These are phyloP conservation scores for Antarctomyces pellizariae DNA, from an alignment of 495 filamentous ascomycete genomes.

Conservation along the genomic window DNA sequence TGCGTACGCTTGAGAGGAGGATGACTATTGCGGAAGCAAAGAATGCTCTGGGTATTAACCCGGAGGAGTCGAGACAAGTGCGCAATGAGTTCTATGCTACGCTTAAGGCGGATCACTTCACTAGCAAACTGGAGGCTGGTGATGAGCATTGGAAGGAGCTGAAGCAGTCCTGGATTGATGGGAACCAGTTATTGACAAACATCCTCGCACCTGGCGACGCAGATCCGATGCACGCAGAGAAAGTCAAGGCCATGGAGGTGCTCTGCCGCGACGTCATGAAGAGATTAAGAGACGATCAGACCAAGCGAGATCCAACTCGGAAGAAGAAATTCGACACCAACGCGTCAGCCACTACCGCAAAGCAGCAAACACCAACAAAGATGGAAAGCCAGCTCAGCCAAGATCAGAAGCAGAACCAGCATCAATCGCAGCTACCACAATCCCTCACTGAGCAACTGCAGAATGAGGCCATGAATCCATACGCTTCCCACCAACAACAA, in stretches of 20 bases:
- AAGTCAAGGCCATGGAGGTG: constrained; percentile 41
- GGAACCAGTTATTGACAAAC: constrained; percentile 28
- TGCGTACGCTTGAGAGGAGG: constrained; percentile 34
- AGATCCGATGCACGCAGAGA: constrained; percentile 30
- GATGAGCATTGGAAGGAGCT: constrained; percentile 48
- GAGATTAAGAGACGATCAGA: constrained; percentile 42
- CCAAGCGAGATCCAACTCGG: constrained; percentile 28
- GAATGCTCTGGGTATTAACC: constrained; percentile 46
- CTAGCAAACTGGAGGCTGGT: constrained; percentile 48
- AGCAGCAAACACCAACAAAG: not conserved
- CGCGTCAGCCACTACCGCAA: constrained; percentile 1
- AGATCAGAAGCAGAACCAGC: constrained; percentile 5
- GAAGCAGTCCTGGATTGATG: constrained; percentile 41
- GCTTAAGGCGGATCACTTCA: constrained; percentile 44
- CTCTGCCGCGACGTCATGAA: constrained; percentile 56
- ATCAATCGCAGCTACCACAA: too few species aligned
- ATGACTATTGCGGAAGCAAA: constrained; percentile 56
- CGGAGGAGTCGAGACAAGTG: constrained; percentile 40
- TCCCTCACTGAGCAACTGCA: too few species aligned
- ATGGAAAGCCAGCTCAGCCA: constrained; percentile 1
- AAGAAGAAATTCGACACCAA: constrained; percentile 21
- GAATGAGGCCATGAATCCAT: too few species aligned
- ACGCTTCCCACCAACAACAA: constrained; percentile 3
- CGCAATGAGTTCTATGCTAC: constrained; percentile 42
- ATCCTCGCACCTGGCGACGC: constrained; percentile 29